Percentiles rank a stretch among this genome's conserved stretches.
Evolutionary conservation across 495 filamentous ascomycete genomes (phyloP).

Genomic region (Gamarada debralockiae): DNA sequence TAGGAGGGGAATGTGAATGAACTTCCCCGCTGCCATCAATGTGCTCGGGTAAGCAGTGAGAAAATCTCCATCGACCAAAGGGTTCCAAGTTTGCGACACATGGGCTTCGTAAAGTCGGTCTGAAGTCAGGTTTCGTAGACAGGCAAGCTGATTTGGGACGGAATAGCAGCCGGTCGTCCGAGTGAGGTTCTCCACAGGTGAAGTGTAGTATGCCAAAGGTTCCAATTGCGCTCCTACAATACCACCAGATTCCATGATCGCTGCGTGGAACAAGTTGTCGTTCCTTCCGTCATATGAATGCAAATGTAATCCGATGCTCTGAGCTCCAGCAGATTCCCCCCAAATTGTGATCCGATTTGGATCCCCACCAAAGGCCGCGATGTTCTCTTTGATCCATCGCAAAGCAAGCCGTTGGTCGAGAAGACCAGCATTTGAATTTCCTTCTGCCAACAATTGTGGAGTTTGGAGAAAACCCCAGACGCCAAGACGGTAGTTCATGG

Average conservation of each 20-base stretch:
- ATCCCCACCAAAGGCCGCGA: conserved; percentile 67
- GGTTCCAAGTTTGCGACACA: conserved; percentile 36
- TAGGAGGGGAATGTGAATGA: conserved; percentile 48
- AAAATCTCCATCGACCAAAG: conserved; percentile 51
- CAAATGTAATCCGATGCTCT: conserved; percentile 43
- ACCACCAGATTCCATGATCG: conserved; percentile 13
- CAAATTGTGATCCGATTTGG: conserved; percentile 34
- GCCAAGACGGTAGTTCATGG: conserved; percentile 49
- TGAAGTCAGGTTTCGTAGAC: conserved; percentile 1
- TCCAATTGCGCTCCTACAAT: conserved; percentile 2
- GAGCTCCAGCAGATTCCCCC: conserved; percentile 46
- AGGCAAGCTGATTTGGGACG: neutral
- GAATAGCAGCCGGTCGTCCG: conserved; percentile 2
- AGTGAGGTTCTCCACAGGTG: conserved; percentile 16
- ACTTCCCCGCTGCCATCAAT: conserved; percentile 34
- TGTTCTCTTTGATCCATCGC: conserved; percentile 68
- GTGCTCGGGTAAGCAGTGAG: conserved; percentile 33
- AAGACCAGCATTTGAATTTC: conserved; percentile 55
- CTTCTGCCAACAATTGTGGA: conserved; percentile 6
- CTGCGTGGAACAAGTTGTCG: conserved; percentile 9
- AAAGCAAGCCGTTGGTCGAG: conserved; percentile 65
- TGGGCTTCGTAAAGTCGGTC: conserved; percentile 35
- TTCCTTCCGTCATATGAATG: conserved; percentile 36
- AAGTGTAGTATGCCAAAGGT: conserved; percentile 7
- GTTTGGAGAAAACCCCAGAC: conserved; percentile 52